Base-by-base conservation (phyloP, 345 rosid species). In the Melaleuca alternifolia region DNA sequence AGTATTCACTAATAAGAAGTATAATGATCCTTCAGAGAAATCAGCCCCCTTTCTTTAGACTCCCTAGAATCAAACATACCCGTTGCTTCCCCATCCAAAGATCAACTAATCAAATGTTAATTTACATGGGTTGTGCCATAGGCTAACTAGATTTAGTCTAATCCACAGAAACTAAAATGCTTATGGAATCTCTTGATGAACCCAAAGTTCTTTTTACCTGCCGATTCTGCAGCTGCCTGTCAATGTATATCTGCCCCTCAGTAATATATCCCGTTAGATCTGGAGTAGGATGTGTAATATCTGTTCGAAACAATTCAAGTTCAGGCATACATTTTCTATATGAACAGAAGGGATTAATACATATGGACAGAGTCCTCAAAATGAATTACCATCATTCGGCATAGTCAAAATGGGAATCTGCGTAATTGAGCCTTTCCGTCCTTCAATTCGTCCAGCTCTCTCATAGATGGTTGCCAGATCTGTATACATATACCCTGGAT, bases 251-350 rank as follows among this genome's bases (percentile, higher is more conserved):
- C 89, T 96, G 98, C 75, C 99, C 99, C 92, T 96, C 99, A 7
- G 99, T 97, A 89, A 97, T 97, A 88, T 97, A 97, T 75, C 99
- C 99, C 33, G 99, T 97, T 89, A 97, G 99, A 94, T 97, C 99
- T 15, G 99, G 99, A 87, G 97, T 97, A 28, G 99, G 99, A 91
- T 97, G 99, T 11, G 99, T 97, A 65, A 97, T 97, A 88, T 97
- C 99, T 97, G 96, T 84, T 71, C 81, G 26, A 86, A 84, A 10
- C 51, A 86, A 86, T 33, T 86, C 46, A 75, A 71, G 46, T 54
- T 41, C 84, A 76, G 86, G 53, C 57, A 59, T 54, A 77, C 65
- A 10, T 71, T 71, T 71, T 71, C 79, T 28, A 48, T 65, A 54
- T n/a, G 46, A 16, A 84, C 28, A 16, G 53, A 86, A 89, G 79